These are phyloP conservation scores for Phytophthora megakarya DNA, from an alignment of 352 stramenopile species.

Conservation along the genomic window DNA sequence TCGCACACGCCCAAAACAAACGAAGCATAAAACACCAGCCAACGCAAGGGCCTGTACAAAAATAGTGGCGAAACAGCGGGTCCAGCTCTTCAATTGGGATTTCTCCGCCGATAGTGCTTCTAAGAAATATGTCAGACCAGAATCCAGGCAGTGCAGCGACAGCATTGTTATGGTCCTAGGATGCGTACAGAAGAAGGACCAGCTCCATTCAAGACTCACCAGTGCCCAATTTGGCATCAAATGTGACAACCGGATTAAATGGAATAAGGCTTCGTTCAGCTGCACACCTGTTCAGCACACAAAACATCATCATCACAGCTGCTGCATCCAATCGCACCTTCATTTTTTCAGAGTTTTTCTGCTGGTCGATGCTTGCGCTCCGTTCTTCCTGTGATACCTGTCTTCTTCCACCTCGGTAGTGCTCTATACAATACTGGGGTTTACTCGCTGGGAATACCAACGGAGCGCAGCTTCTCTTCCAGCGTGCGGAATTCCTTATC, in stretches of 20 bases:
- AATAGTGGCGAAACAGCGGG: conserved; percentile 40
- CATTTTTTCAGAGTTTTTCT: conserved; percentile 31
- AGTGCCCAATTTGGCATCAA: conserved; percentile 10
- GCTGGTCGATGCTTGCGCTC: conserved; percentile 5
- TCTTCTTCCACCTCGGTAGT: not conserved
- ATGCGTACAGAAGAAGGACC: too few species aligned
- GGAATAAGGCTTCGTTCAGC: too few species aligned
- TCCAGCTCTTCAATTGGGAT: conserved; percentile 25
- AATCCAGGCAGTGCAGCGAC: not conserved
- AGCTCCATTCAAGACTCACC: conserved; percentile 2
- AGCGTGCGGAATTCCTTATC: conserved; percentile 84
- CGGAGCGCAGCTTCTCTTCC: conserved; percentile 81
- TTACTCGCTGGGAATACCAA: conserved; percentile 82
- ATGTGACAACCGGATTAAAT: not conserved
- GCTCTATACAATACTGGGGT: conserved; percentile 26
- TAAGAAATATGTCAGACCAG: conserved; percentile 15
- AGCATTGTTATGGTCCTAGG: too few species aligned
- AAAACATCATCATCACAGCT: conserved; percentile 1
- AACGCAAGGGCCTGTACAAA: conserved; percentile 25
- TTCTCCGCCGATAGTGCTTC: conserved; percentile 24
- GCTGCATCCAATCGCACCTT: conserved; percentile 30
- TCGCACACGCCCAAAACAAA: conserved; percentile 46
- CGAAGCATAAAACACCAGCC: conserved; percentile 29
- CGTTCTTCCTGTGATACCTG: conserved; percentile 1
- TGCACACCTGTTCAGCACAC: conserved; percentile 5